Evolutionary conservation across 1,284 basidiomycete genomes (phyloP), one percentile per base, ranked within the genome.

Genomic region (Somion occarium): DNA sequence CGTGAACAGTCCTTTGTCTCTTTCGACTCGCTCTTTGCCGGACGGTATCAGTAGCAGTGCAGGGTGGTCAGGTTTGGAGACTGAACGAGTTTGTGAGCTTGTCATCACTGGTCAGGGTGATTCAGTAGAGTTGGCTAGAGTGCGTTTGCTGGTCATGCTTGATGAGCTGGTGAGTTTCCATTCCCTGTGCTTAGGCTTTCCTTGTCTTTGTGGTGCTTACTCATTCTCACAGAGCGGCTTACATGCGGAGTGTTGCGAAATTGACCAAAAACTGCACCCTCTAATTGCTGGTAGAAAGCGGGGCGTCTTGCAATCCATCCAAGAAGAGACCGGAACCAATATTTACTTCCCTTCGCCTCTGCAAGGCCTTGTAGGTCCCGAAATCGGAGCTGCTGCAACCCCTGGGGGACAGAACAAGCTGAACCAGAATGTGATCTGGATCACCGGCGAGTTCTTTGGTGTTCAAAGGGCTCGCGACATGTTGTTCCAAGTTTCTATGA

Each of bases 281-380:
- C 93, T 98, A 65, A 82, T 98, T 56, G 90, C 92, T 11, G 93
- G 92, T 19, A 85, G 92, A 56, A 97, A 98, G 71, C 89, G 96
- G 44, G 78, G 78, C 52, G 79, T 89, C 22, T 76, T 99, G 39
- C 96, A 98, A 69, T 80, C 87, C 5, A 97, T 99, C 52, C 93
- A 98, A 68, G 94, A 98, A 69, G 94, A 98, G 69, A 98, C 96
- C 0, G 94, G 87, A 0, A 98, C 96, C 52, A 99, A 96, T 65
- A 92, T 99, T 54, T 99, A 98, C 69, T 80, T 93, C 57, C 93
- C 96, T 25, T 92, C 93, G 3, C 87, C 93, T 41, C 75, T 98
- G 49, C 89, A 94, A 58, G 93, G 91, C 44, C 81, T 95, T 19
- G 77, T 95, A 44, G 87, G 86, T 20, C 76, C 82, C 19, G 84